Base-by-base conservation (phyloP, 257 asterid genomes). In the Lantana camara region DNA sequence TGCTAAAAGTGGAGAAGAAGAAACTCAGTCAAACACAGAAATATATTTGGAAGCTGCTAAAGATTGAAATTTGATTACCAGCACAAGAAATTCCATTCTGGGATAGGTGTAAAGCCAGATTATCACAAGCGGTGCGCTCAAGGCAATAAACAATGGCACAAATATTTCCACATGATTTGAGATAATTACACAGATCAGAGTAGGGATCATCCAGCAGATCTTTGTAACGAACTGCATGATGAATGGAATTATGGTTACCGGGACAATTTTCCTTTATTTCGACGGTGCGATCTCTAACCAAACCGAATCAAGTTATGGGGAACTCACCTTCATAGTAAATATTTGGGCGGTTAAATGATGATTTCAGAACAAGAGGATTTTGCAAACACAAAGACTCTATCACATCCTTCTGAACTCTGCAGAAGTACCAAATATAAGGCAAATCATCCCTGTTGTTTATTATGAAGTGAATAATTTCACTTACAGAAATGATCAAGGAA, bases 371-470 rank as follows among this genome's bases (percentile, higher is more conserved):
- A 66, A 90, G 87, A 30, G 98, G 97, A 63, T 77, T 87, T 73
- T 71, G 85, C 81, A 93, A 80, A 73, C 76, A 74, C 88, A 93
- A 75, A 50, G 97, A 89, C 44, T 73, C 77, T 57, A 87, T 85
- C 75, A 93, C 91, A 69, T 93, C 97, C 83, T 82, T 78, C 85
- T 93, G 98, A 74, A 93, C 98, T 82, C 98, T 93, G 95, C 82
- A 83, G 74, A 80, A 24, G 60, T 68, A 55, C 57, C 17, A 77
- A 65, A 21, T 58, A 59, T 29, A 15, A 29, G 4, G 46, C 63
- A 50, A 64, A 64, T 23, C 44, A 22, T 56, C 63, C 45, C 12
- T 12, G 17, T 71, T 21, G 45, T 23, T 68, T 46, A 65, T 65
- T 30, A 51, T 32, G 30, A 45, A 57, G 34, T 23, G 48, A 64